These are phyloP conservation scores for Saccharomycopsis fodiens DNA, from an alignment of 805 yeast genomes.

Conservation along the genomic window DNA sequence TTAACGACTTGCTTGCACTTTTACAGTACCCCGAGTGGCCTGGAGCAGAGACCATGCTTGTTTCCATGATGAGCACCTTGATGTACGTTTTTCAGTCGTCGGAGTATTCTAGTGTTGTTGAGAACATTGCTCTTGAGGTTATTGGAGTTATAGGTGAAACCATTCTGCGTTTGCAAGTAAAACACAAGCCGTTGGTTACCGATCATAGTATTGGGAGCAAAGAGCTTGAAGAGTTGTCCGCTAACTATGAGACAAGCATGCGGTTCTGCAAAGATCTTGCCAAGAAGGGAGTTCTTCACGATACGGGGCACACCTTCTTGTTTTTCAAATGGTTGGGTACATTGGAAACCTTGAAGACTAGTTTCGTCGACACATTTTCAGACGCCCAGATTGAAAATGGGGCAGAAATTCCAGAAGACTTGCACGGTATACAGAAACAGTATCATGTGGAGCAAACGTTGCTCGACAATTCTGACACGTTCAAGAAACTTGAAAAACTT, in stretches of 20 bases:
- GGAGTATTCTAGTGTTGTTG: conserved; percentile 34
- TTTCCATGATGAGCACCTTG: conserved; percentile 37
- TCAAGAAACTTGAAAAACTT: not conserved
- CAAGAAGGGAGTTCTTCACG: conserved; percentile 2
- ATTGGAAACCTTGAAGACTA: conserved; percentile 7
- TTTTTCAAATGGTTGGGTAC: conserved; percentile 22
- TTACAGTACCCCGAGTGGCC: conserved; percentile 56
- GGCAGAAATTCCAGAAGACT: conserved; percentile 7
- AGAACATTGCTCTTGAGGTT: conserved; percentile 48
- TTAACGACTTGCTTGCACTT: conserved; percentile 48
- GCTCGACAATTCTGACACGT: conserved; percentile 1
- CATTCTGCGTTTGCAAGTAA: conserved; percentile 32
- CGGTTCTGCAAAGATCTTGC: conserved; percentile 19
- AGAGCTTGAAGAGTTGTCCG: conserved; percentile 12
- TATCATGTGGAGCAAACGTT: conserved; percentile 10
- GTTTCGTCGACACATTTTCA: conserved; percentile 1
- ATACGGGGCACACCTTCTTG: conserved; percentile 15
- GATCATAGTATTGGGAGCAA: conserved; percentile 8
- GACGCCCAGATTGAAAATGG: not conserved
- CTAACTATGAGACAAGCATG: conserved; percentile 15
- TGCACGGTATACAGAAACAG: conserved; percentile 6
- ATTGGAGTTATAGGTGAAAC: conserved; percentile 54
- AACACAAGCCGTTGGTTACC: conserved; percentile 14
- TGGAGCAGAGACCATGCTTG: conserved; percentile 44
- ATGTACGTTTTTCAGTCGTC: conserved; percentile 33